Conservation (phyloP, 2,329 filamentous ascomycete genomes). For the Bipolaris oryzae region DNA sequence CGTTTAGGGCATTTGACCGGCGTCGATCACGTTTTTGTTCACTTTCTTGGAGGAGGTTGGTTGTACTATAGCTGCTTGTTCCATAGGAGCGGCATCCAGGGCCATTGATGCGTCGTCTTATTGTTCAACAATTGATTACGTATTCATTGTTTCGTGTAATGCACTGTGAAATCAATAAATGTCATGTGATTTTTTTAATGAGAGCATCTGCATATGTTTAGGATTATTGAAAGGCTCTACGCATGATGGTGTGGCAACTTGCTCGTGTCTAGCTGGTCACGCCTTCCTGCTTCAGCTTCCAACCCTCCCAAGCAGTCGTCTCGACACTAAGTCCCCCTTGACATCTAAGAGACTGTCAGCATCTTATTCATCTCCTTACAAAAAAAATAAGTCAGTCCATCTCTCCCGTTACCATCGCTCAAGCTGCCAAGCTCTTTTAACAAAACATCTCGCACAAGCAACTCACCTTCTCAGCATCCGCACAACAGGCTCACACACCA, state of each 20-base stretch:
- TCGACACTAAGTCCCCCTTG: constrained; percentile 64
- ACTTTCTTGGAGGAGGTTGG: constrained; percentile 19
- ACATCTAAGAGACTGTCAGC: constrained; percentile 48
- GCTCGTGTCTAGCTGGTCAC: background rate
- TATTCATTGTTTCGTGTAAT: background rate
- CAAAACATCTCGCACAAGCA: background rate
- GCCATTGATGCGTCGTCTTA: background rate
- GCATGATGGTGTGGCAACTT: background rate
- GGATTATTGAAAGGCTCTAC: background rate
- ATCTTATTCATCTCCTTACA: background rate
- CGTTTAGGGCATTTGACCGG: constrained; percentile 29
- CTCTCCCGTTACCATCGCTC: constrained; percentile 1
- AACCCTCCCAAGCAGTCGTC: constrained; percentile 65
- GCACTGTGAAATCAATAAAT: background rate
- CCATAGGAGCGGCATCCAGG: background rate
- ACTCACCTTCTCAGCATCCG: constrained; percentile 65
- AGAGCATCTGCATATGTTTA: background rate
- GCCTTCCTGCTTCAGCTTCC: constrained; percentile 40
- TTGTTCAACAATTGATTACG: constrained; percentile 5
- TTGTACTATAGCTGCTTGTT: constrained; percentile 26
- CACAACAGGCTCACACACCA: constrained; percentile 63
- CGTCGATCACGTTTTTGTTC: constrained; percentile 19
- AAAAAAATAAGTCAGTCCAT: constrained; percentile 12
- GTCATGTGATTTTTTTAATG: background rate
- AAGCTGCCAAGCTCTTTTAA: constrained; percentile 7